Base-by-base conservation (phyloP, 2,329 filamentous ascomycete species). In the Colletotrichum theobromicola region DNA sequence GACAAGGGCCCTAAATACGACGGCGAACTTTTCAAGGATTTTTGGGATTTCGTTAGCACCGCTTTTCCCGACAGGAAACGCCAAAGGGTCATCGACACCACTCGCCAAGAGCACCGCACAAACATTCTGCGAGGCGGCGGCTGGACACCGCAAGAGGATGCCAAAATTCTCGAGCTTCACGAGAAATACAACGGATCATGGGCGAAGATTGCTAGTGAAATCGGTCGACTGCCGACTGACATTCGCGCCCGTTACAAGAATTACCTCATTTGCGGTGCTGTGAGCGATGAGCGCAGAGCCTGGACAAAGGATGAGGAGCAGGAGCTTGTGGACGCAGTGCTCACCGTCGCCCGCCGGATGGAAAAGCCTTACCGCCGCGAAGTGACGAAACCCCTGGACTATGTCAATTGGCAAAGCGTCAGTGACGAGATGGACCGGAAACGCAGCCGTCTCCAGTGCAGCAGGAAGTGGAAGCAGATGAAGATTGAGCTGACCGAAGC, bases 191-290 rank as follows among this genome's bases (percentile, higher is more conserved):
- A 88, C 2, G 87, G 85, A 18, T 89, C 91, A 73, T 95, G 93
- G 92, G 87, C 87, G 13, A 77, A 86, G 32, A 93, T 95, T 76
- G 90, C 88, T 0, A 84, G 87, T n/a, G 77, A 90, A 26, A 88
- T 94, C 76, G 92, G 92, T 75, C 91, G 94, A 7, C 89, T 91
- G 50, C 87, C 90, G 0, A 89, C 91, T 74, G 93, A 95, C 79
- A 88, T 92, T 67, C 89, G 93, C 65, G 93, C 95, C 80, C 91
- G 93, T 5, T 94, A 92, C 86, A 88, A 92, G 50, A 93, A 94
- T 78, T 92, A 93, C 78, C 83, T 94, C 26, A 84, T 92, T 60
- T 92, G 90, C 68, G 89, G 89, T 24, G 85, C 88, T 7, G 87
- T 86, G 1, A 84, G 86, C 70, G 87, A 86, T 35, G 21, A 24